Percentiles rank a stretch among this genome's conserved stretches.
phyloP scores from a whole-genome alignment of 2,329 filamentous ascomycete species.

The Botrytis medusae region DNA sequence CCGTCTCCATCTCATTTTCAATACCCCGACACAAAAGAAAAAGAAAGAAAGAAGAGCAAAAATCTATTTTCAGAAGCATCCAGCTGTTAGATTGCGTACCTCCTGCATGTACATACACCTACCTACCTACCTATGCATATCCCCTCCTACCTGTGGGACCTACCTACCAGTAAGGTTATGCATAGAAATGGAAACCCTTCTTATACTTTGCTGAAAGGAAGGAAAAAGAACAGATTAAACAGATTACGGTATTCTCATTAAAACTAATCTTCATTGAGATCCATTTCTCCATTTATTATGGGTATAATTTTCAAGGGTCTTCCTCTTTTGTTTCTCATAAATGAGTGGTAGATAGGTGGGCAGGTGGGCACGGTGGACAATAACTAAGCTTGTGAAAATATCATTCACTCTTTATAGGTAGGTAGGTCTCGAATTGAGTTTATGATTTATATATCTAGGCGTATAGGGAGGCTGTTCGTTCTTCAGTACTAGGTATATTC shows the following conservation, averaged over 20 bases:
- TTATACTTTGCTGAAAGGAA: no score
- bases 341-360: not conserved
- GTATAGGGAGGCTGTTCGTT: no score
- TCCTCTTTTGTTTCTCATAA: not conserved
- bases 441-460: no score
- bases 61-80: constrained; percentile 5
- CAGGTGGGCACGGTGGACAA: no score
- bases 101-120: not conserved
- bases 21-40: not conserved
- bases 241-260: not conserved
- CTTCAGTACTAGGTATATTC: not conserved
- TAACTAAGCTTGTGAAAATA: not conserved
- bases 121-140: not conserved
- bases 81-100: not conserved
- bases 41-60: not conserved
- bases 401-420: no score
- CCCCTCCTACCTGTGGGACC: not conserved
- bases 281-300: not conserved
- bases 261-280: not conserved
- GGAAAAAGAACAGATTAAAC: not conserved
- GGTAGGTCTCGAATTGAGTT: no score
- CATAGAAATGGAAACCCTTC: not conserved
- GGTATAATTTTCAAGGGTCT: not conserved
- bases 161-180: not conserved
- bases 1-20: not conserved